These are phyloP conservation scores for Excoecaria agallocha DNA, from an alignment of 345 rosid species.

Conservation along the genomic window DNA sequence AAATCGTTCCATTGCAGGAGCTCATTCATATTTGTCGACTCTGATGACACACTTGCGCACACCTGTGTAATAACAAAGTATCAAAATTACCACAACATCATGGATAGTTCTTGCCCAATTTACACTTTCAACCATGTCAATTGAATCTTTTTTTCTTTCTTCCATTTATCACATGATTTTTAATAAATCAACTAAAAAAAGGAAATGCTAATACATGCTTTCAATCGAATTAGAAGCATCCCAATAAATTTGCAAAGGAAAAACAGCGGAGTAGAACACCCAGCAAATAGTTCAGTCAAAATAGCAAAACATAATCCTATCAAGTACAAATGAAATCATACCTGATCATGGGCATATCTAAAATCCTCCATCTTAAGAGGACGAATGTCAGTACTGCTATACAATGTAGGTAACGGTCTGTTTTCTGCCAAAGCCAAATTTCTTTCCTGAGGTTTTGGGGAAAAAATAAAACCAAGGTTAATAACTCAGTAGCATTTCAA, in stretches of 20 bases:
- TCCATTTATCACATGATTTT: neutral
- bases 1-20: conserved; percentile 94
- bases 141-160: too few relatives aligned
- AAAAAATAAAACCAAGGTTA: neutral
- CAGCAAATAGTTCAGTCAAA: neutral
- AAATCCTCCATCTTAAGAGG: conserved; percentile 79
- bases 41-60: conserved; percentile 95
- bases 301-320: neutral
- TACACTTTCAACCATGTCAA: too few relatives aligned
- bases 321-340: conserved; percentile 19
- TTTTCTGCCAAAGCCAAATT: conserved; percentile 57
- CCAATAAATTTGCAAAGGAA: neutral
- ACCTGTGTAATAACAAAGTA: conserved; percentile 45
- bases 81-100: neutral
- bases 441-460: conserved; percentile 55
- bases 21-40: conserved; percentile 89
- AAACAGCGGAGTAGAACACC: neutral
- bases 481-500: too few relatives aligned
- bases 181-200: too few relatives aligned
- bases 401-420: conserved; percentile 61
- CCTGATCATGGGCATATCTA: conserved; percentile 93
- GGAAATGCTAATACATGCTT: too few relatives aligned
- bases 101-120: too few relatives aligned
- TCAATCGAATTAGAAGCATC: neutral
- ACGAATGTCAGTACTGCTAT: conserved; percentile 73